phyloP scores from a whole-genome alignment of 768 basidiomycete species.

The Termitomyces sp. region DNA sequence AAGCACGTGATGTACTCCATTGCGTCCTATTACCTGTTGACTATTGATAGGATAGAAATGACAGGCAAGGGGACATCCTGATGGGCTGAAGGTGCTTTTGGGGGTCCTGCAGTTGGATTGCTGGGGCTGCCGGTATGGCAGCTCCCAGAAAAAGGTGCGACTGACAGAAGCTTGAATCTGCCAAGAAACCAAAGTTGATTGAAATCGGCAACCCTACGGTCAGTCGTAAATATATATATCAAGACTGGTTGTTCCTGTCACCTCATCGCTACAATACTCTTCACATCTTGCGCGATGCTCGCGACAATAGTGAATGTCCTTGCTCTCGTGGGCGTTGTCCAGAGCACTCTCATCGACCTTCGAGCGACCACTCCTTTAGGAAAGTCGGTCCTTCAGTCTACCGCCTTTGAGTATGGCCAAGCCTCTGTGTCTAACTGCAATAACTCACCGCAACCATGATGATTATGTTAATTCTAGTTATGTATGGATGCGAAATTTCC shows the following conservation, averaged over 20 bases:
- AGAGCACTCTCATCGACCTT: conserved; percentile 17
- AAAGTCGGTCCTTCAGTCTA: conserved; percentile 12
- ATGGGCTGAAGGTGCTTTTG: too few species aligned
- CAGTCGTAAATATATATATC: too few species aligned
- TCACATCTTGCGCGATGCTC: not conserved
- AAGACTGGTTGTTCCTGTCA: not conserved
- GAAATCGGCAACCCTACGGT: too few species aligned
- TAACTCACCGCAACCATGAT: not conserved
- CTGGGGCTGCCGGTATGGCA: too few species aligned
- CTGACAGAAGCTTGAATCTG: too few species aligned
- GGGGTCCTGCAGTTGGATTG: too few species aligned
- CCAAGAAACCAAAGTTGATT: too few species aligned
- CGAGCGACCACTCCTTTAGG: conserved; percentile 7
- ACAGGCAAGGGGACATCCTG: too few species aligned
- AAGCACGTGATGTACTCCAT: too few species aligned
- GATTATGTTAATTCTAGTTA: conserved; percentile 4
- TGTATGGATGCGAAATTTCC: conserved; percentile 1
- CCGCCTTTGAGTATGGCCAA: conserved; percentile 18
- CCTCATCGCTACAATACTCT: not conserved
- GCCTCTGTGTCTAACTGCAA: not conserved
- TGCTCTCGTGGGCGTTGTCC: conserved; percentile 8
- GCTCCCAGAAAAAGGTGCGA: too few species aligned
- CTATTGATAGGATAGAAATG: too few species aligned
- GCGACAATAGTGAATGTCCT: conserved; percentile 1
- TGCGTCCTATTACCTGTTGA: too few species aligned